Base-by-base conservation (phyloP, 225 moss, liverwort and hornwort genomes). In the Asterella californica region DNA sequence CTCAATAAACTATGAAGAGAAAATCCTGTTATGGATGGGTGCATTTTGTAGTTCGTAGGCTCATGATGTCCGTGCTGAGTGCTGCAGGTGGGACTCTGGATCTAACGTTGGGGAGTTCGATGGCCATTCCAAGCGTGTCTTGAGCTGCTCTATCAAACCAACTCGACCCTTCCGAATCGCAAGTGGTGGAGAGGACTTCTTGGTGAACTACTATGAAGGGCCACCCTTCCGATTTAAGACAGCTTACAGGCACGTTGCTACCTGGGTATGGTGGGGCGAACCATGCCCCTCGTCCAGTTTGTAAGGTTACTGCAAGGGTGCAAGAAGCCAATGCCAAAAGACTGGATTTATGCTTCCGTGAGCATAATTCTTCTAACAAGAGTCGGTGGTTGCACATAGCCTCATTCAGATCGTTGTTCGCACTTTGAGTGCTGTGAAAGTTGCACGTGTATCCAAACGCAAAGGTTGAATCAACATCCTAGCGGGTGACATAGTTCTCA, bases 141-240 rank as follows among this genome's bases (percentile, higher is more conserved):
- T 99, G 84, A 93, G 91, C 81, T 95, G 95, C 84, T 85, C 93
- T 10, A 93, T 99, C 70, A 99, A 95, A 82, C 95, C 95, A 33
- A 93, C 90, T 25, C 89, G 97, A 46, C 97, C 97, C 50, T 99
- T 93, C 71, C 86, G 89, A 62, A 90, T 99, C 24, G 79, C 87
- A 72, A 91, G 94, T 78, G 90, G 97, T 76, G 97, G 97, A 87
- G 97, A 99, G 77, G 97, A 99, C 79, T 95, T 84, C 82, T 84
- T 99, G 80, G 95, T 93, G 70, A 99, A 99, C 81, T 92, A 88
- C 72, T 99, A 99, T 64, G 92, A 93, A 79, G 97, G 97, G 45
- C 97, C 97, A 76, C 97, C 97, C 8, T 99, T 99, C 79, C 93
- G 93, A 25, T 99, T 93, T 89, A 95, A 92, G 88, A 82, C 92